Base-by-base conservation (phyloP, 306 rosid genomes). In the Lathyrus tuberosus region DNA sequence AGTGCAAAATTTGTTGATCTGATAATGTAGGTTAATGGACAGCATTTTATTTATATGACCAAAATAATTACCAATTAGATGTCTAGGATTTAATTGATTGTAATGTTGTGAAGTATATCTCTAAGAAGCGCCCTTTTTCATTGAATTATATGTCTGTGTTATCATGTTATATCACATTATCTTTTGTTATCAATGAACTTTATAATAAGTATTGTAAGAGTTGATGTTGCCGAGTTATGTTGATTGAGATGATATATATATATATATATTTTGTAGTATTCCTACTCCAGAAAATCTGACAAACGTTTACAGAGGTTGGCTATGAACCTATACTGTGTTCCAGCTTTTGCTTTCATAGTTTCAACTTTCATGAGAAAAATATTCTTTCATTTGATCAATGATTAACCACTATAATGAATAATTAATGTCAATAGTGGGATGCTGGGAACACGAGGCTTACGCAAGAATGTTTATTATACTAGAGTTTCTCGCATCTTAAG, bases 31-130 rank as follows among this genome's bases (percentile, higher is more conserved):
- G 20, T 59, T 58, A 20, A 51, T 31, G 54, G 30, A 7, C 54
- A 38, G 10, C 11, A 20, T 16, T 44, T n/a, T 46, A 46, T 46
- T 48, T 56, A 16, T 52, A 11, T 43, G 54, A 59, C 35, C 24
- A 73, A 56, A 68, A 22, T 48, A 58, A 59, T 17, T 47, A 9
- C 14, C 46, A 24, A 63, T 37, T 58, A 70, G 52, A 18, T 37
- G 49, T 65, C 71, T 40, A 14, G 68, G 67, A 26, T 46, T 14
- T 46, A 46, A 46, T n/a, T 46, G 17, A 46, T 46, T 15, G 51
- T 14, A 46, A 46, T 14, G 16, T 46, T 14, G 16, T 14, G 51
- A 46, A 42, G 51, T 13, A 3, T 46, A 44, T 44, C 7, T 14
- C 6, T 44, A 13, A 46, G 18, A 15, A 4, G 18, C 51, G n/a